Percentiles rank a stretch among this genome's conserved stretches.
phyloP scores from a whole-genome alignment of 805 yeast species.

The Kockiozyma suomiensis region DNA sequence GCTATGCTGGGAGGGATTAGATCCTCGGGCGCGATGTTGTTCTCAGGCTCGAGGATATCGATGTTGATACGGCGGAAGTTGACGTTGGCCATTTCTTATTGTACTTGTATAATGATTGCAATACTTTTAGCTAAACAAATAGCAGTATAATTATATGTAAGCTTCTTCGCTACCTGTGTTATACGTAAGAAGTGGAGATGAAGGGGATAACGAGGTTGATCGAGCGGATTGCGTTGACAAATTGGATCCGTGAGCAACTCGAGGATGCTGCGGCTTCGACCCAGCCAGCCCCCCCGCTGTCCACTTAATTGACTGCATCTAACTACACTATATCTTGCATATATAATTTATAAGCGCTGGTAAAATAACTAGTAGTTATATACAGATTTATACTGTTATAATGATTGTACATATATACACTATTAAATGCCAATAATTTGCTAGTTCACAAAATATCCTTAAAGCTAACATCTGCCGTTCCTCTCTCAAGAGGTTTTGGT shows the following conservation, averaged over 20 bases:
- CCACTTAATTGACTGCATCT: background rate
- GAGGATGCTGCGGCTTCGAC: slow-evolving; percentile 11
- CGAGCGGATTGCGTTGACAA: background rate
- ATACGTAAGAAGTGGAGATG: background rate
- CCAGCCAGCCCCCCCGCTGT: slow-evolving; percentile 9
- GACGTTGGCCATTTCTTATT: slow-evolving; percentile 26
- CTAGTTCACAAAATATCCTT: slow-evolving; percentile 56
- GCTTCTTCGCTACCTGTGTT: no score
- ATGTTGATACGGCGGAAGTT: slow-evolving; percentile 79
- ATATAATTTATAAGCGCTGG: no score
- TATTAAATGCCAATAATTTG: background rate
- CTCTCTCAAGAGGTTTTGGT: slow-evolving; percentile 73
- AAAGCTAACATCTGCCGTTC: slow-evolving; percentile 67
- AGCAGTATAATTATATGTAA: no score
- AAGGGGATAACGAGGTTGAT: background rate
- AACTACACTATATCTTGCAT: background rate
- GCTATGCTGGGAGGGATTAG: slow-evolving; percentile 55
- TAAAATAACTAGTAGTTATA: background rate
- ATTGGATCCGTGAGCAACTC: background rate
- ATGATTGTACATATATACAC: background rate
- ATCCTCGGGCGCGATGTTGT: slow-evolving; percentile 61
- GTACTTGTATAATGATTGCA: no score
- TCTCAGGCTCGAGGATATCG: slow-evolving; percentile 86
- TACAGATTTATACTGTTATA: background rate
- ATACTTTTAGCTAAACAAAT: no score